Base-by-base conservation (phyloP, 768 basidiomycete species). In the Tricholoma flavovirens region DNA sequence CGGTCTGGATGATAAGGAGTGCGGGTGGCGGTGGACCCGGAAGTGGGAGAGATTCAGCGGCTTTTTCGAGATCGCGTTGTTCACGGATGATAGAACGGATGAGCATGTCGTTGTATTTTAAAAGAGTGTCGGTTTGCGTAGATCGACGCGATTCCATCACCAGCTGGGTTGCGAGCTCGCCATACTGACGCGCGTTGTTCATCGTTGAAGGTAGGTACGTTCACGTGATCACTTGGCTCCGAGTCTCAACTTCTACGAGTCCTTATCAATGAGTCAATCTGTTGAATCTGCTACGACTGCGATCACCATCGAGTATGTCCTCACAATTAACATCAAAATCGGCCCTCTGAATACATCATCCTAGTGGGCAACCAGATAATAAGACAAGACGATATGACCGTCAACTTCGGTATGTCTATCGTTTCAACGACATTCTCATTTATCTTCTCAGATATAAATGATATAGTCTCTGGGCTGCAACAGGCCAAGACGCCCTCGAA, bases 351-450 rank as follows among this genome's bases (percentile, higher is more conserved):
- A 11, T 17, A 29, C 5, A 43, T 54, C 40, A 46, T 60, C 66
- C 49, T 45, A 84, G 84, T 56, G 75, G 78, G 52, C 82, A 81
- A 55, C 93, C 93, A 40, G 93, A 97, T 71, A 82, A 73, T 61
- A 97, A 96, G 71, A 87, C 92, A 2, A 82, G 93, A 46, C 82
- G 92, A 46, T 99, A 98, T 67, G 96, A 99, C 71, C 86, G 96
- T 54, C 96, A 99, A 71, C 82, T 98, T 33, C 80, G 95, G 93
- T 93, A 57, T 40, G 80, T 64, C 36, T 32, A 50, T 38, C 50
- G 15, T 1, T 19, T 21, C 5, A 19, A 22, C n/a, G 3, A 38
- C n/a, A 19, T 43, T 0, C 6, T 22, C 22, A 33, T 51, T 55
- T 26, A 26, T 35, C 22, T 35, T 54, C 29, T 40, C 45, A 55